phyloP scores from a whole-genome alignment of 208 protist genomes.

The Acanthamoeba culbertsoni region DNA sequence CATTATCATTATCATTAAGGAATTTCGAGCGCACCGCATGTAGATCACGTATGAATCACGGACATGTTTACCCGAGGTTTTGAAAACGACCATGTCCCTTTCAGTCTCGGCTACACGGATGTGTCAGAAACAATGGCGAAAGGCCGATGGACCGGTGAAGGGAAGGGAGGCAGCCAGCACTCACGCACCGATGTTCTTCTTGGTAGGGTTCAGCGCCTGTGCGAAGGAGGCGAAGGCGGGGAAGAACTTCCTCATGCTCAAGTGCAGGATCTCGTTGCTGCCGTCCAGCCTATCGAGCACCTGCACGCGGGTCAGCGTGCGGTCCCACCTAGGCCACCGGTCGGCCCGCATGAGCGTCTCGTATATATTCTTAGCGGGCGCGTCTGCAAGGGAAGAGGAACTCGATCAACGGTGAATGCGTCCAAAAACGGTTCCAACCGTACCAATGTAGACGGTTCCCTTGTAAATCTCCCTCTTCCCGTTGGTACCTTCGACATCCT shows the following conservation, averaged over 20 bases:
- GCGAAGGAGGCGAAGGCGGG: conserved; percentile 13
- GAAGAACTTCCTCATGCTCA: conserved; percentile 35
- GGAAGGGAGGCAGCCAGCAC: background rate
- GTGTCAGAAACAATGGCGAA: background rate
- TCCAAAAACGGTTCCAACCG: background rate
- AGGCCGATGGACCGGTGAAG: no score
- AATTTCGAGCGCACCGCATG: background rate
- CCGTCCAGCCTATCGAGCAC: background rate
- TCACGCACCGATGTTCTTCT: background rate
- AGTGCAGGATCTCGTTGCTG: conserved; percentile 15
- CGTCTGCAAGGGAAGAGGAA: background rate
- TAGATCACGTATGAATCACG: background rate
- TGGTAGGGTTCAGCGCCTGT: background rate
- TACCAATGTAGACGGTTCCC: background rate
- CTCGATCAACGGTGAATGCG: background rate
- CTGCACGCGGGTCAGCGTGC: background rate
- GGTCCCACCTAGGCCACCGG: conserved; percentile 45
- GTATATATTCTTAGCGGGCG: background rate
- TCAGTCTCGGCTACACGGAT: background rate
- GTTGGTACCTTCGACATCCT: background rate
- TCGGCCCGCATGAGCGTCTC: background rate
- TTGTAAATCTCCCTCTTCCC: conserved; percentile 10
- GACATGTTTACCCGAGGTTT: background rate
- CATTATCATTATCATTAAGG: no score
- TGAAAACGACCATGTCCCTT: conserved; percentile 16